A percentile compares a stretch with the other conserved stretches of the same genome.
phyloP scores from a whole-genome alignment of 306 rosid species.

The Quillaja saponaria region DNA sequence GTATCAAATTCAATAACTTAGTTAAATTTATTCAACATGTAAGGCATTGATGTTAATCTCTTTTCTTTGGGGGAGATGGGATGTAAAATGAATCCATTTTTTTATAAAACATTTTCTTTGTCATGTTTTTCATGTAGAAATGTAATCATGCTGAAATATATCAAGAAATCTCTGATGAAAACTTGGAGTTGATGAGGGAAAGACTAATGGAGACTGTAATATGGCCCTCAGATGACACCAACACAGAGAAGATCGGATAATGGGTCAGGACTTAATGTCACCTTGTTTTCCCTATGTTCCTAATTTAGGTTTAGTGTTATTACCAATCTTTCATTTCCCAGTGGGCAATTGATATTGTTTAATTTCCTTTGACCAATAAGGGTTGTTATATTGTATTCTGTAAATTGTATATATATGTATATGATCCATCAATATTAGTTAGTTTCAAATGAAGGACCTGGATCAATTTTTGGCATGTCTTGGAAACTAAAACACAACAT shows the following conservation, averaged over 20 bases:
- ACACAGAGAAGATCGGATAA: slow-evolving; percentile 82
- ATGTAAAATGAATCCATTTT: not conserved
- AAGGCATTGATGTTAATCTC: not conserved
- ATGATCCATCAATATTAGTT: slow-evolving; percentile 17
- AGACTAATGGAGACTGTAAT: slow-evolving; percentile 86
- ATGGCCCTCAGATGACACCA: slow-evolving; percentile 98
- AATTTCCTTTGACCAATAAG: slow-evolving; percentile 22
- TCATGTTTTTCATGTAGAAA: slow-evolving; percentile 59
- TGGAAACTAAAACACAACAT: no score
- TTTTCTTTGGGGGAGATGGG: not conserved
- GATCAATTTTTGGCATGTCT: not conserved
- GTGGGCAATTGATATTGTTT: slow-evolving; percentile 27
- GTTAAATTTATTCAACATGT: not conserved
- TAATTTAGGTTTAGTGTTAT: slow-evolving; percentile 39
- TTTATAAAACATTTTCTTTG: not conserved
- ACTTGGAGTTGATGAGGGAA: slow-evolving; percentile 92
- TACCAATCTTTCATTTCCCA: slow-evolving; percentile 25
- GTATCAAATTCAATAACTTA: slow-evolving; percentile 37
- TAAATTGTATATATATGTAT: slow-evolving; percentile 43
- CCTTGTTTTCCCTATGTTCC: slow-evolving; percentile 25
- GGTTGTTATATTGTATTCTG: slow-evolving; percentile 17
- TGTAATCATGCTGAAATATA: slow-evolving; percentile 92
- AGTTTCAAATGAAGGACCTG: slow-evolving; percentile 16
- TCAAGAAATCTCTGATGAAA: slow-evolving; percentile 76
- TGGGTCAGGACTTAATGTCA: slow-evolving; percentile 8